These are phyloP conservation scores for Colletotrichum somersetense DNA, from an alignment of 2,329 filamentous ascomycete genomes.

Conservation along the genomic window DNA sequence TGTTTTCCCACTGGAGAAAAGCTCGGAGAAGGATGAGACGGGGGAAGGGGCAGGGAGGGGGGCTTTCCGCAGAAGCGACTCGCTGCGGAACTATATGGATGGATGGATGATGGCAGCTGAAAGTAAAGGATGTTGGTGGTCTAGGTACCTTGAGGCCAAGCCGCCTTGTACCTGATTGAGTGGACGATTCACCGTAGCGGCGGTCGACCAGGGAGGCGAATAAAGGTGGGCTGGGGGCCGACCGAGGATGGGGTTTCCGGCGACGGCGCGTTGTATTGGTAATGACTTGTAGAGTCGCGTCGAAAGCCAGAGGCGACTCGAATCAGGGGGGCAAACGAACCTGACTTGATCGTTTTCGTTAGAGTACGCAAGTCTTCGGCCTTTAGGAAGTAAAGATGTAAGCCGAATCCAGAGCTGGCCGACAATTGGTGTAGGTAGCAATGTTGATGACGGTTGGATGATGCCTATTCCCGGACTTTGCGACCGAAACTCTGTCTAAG, in stretches of 20 bases:
- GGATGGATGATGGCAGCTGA: slow-evolving; percentile 1
- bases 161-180: slow-evolving; percentile 10
- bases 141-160: slow-evolving; percentile 14
- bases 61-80: background rate
- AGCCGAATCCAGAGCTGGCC: slow-evolving; percentile 23
- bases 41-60: no score
- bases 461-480: slow-evolving; percentile 15
- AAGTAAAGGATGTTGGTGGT: background rate
- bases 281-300: slow-evolving; percentile 31
- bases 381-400: slow-evolving; percentile 3
- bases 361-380: background rate
- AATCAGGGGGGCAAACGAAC: slow-evolving; percentile 21
- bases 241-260: slow-evolving; percentile 24
- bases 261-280: slow-evolving; percentile 33
- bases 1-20: background rate
- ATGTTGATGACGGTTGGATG: slow-evolving; percentile 26
- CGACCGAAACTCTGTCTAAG: slow-evolving; percentile 16
- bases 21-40: slow-evolving; percentile 6
- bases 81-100: slow-evolving; percentile 13
- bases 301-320: slow-evolving; percentile 21
- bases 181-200: slow-evolving; percentile 18
- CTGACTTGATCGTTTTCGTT: background rate
- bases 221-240: slow-evolving; percentile 39
- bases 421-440: slow-evolving; percentile 17
- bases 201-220: slow-evolving; percentile 35